Base-by-base conservation (phyloP, 495 filamentous ascomycete genomes). In the Tuber indicum region DNA sequence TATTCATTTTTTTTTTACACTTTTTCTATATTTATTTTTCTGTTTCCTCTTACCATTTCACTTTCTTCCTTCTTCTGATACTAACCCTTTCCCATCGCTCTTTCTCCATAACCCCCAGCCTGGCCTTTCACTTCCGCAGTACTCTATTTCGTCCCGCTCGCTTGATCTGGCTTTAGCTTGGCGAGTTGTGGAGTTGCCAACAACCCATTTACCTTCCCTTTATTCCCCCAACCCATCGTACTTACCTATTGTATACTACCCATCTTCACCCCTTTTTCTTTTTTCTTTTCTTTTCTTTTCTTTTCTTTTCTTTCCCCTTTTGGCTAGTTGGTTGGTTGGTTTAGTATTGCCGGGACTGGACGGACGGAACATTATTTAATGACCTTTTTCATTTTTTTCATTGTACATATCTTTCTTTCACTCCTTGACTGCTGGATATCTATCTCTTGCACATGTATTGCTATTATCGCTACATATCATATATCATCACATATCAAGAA, bases 1-100 rank as follows among this genome's bases (percentile, higher is more conserved):
- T 72, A 81, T 75, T 81, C 80, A 72, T 78, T 73, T 73, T 76
- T 78, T 32, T 76, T 78, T 32, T 32, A 32, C n/a, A 62, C 69
- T 78, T 75, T 72, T 78, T 76, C 70, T 46, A 71, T 69, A 39
- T 42, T 74, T 70, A 32, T 49, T 79, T 82, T 62, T 71, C 62
- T 44, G 46, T 41, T 77, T 75, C 4, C 4, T 81, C 75, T 73
- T 72, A 52, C 49, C 3, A 62, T 69, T 76, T 72, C 42, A 72
- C 26, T 74, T 77, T 81, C 75, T 71, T 72, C 75, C 49, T 43
- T 43, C 71, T 75, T 76, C 66, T 75, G 58, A 66, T 19, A 36
- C 58, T 66, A 36, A 36, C 58, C 52, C 10, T 32, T 49, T 62
- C n/a, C 26, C 9, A 14, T n/a, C 10, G 1, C 26, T 26, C n/a